A percentile compares a stretch with the other conserved stretches of the same genome.
phyloP scores from a whole-genome alignment of 2,329 filamentous ascomycete species.

The Fusarium sarcochroum region DNA sequence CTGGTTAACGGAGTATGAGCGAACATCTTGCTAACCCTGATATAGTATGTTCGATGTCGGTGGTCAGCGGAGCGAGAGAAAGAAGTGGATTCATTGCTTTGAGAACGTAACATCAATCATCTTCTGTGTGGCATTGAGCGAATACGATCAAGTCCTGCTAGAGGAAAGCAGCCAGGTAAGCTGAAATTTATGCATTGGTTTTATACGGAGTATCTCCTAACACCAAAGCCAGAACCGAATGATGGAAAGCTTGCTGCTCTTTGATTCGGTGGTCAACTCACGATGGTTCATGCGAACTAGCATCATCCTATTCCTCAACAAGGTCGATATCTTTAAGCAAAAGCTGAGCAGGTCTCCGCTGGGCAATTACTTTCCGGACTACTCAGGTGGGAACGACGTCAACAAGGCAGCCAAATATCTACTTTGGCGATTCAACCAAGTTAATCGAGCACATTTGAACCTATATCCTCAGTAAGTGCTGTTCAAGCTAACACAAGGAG shows the following conservation, averaged over 20 bases:
- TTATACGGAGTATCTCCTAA: conserved; percentile 12
- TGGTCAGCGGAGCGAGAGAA: conserved; percentile 95
- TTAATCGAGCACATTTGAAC: conserved; percentile 95
- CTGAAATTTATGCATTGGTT: conserved; percentile 6
- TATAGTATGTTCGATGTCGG: conserved; percentile 98
- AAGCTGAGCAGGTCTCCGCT: conserved; percentile 92
- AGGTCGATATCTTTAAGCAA: conserved; percentile 97
- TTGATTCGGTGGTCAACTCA: conserved; percentile 98
- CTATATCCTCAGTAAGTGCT: conserved; percentile 91
- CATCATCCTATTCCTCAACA: conserved; percentile 98
- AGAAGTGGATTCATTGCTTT: conserved; percentile 99
- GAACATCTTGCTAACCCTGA: conserved; percentile 39
- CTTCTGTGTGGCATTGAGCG: conserved; percentile 97
- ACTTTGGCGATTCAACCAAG: conserved; percentile 98
- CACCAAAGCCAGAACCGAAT: conserved; percentile 86
- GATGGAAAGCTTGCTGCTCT: conserved; percentile 97
- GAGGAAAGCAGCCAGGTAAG: conserved; percentile 93
- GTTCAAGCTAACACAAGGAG: not conserved
- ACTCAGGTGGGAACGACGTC: conserved; percentile 96
- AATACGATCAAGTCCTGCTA: conserved; percentile 96
- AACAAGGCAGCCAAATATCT: conserved; percentile 98
- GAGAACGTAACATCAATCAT: conserved; percentile 99
- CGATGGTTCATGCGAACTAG: conserved; percentile 99
- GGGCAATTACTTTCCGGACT: conserved; percentile 97
- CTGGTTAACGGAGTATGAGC: not conserved